Conservation (phyloP, 768 basidiomycete species). For the Aureoboletus auriporus region DNA sequence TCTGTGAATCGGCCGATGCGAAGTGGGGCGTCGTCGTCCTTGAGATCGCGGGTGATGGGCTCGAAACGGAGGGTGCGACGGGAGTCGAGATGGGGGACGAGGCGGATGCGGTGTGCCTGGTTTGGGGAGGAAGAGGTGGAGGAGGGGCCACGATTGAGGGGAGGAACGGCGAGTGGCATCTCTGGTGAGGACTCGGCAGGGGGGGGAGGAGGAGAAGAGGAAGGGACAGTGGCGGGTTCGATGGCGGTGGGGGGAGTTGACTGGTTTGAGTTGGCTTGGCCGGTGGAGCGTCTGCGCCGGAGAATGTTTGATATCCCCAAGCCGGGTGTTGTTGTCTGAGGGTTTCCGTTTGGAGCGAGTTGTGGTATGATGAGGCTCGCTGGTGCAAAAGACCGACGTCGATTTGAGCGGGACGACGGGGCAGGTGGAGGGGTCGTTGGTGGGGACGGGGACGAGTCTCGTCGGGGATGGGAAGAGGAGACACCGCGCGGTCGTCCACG, state of each 20-base stretch:
- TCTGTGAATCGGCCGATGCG: constrained; percentile 96
- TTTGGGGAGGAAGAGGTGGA: constrained; percentile 14
- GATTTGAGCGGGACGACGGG: constrained; percentile 27
- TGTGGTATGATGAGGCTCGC: constrained; percentile 32
- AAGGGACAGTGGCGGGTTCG: constrained; percentile 7
- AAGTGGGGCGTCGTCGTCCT: constrained; percentile 61
- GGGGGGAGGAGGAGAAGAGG: constrained; percentile 16
- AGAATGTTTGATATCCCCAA: constrained; percentile 61
- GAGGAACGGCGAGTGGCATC: constrained; percentile 21
- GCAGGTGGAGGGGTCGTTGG: constrained; percentile 37
- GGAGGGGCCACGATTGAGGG: constrained; percentile 16
- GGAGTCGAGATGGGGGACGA: constrained; percentile 93
- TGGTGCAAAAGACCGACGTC: constrained; percentile 39
- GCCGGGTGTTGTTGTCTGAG: constrained; percentile 21
- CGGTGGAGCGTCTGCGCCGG: constrained; percentile 61
- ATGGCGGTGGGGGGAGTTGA: constrained; percentile 4
- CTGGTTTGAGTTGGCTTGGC: constrained; percentile 38
- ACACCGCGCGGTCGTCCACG: constrained; percentile 65
- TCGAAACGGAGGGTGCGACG: constrained; percentile 89
- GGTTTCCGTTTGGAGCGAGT: constrained; percentile 27
- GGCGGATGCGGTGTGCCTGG: constrained; percentile 71
- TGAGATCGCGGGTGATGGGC: constrained; percentile 83
- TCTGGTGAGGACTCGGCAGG: not conserved
- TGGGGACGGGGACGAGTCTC: constrained; percentile 41
- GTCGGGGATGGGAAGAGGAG: constrained; percentile 50